phyloP scores from a whole-genome alignment of 805 yeast species.

The Tetrapisispora iriomotensis region DNA sequence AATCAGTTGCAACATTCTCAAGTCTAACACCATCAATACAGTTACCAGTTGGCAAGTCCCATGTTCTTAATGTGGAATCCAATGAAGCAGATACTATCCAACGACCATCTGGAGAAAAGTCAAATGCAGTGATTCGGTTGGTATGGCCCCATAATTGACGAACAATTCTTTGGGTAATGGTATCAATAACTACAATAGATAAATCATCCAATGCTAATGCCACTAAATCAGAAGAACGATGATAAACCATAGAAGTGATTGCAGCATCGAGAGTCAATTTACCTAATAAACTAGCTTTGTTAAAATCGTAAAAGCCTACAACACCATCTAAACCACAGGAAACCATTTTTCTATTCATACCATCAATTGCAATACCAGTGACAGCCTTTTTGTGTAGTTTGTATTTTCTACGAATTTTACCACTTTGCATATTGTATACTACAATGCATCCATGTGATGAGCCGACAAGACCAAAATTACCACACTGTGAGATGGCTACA shows the following conservation, averaged over 20 bases:
- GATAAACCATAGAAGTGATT: slow-evolving; percentile 66
- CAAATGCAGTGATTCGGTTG: slow-evolving; percentile 77
- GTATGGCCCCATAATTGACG: slow-evolving; percentile 86
- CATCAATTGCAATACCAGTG: slow-evolving; percentile 82
- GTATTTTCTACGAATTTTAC: slow-evolving; percentile 63
- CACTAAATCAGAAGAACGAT: slow-evolving; percentile 70
- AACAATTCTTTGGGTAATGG: slow-evolving; percentile 69
- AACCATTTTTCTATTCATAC: slow-evolving; percentile 81
- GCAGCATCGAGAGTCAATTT: slow-evolving; percentile 65
- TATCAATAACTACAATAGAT: slow-evolving; percentile 73
- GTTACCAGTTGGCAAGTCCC: slow-evolving; percentile 96
- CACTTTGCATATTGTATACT: slow-evolving; percentile 85
- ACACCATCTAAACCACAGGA: slow-evolving; percentile 83
- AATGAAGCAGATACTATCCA: slow-evolving; percentile 81
- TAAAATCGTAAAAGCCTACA: slow-evolving; percentile 79
- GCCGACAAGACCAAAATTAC: slow-evolving; percentile 89
- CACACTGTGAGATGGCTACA: slow-evolving; percentile 82
- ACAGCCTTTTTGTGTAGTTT: slow-evolving; percentile 67
- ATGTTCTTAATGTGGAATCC: slow-evolving; percentile 84
- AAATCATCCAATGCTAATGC: slow-evolving; percentile 84
- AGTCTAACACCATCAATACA: slow-evolving; percentile 87
- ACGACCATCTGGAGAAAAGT: slow-evolving; percentile 90
- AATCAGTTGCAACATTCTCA: slow-evolving; percentile 67
- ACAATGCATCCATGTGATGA: slow-evolving; percentile 79
- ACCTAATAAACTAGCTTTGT: slow-evolving; percentile 56